A percentile compares a stretch with the other conserved stretches of the same genome.
These are phyloP conservation scores for Tolypocladium tundrense DNA, from an alignment of 2,329 filamentous ascomycete species.

Conservation along the genomic window DNA sequence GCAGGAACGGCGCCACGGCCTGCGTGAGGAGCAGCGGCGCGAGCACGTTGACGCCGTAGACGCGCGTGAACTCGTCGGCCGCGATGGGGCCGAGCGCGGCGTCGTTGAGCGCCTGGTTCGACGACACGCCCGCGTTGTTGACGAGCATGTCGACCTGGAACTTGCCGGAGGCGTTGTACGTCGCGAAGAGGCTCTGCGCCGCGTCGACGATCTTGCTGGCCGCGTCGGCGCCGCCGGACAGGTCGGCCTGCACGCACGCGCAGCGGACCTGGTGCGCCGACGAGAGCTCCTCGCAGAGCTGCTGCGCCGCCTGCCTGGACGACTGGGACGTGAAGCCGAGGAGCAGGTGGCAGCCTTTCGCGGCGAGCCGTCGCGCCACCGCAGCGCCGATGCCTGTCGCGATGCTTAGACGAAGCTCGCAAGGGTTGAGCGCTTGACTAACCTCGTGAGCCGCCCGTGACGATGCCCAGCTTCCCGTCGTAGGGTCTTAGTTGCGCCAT, in stretches of 20 bases:
- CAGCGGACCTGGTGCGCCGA: conserved; percentile 27
- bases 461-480: conserved; percentile 21
- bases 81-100: conserved; percentile 40
- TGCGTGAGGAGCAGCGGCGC: conserved; percentile 72
- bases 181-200: conserved; percentile 15
- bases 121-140: conserved; percentile 71
- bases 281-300: conserved; percentile 36
- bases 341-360: conserved; percentile 49
- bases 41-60: conserved; percentile 73
- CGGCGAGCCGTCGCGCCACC: conserved; percentile 45
- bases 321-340: conserved; percentile 50
- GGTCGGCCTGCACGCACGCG: conserved; percentile 17
- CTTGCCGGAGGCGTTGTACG: conserved; percentile 9
- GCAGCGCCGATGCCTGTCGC: conserved; percentile 41
- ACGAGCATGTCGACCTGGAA: conserved; percentile 64
- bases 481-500: conserved; percentile 17
- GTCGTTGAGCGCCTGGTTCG: conserved; percentile 55
- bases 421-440: not conserved
- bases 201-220: conserved; percentile 17
- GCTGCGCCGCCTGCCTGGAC: conserved; percentile 34
- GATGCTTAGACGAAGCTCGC: not conserved
- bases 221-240: conserved; percentile 14
- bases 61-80: conserved; percentile 54
- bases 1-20: conserved; percentile 57
- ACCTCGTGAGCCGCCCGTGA: conserved; percentile 24